Evolutionary conservation across 345 rosid genomes (phyloP), one percentile per base, ranked within the genome.

Genomic region (Ricinus communis): DNA sequence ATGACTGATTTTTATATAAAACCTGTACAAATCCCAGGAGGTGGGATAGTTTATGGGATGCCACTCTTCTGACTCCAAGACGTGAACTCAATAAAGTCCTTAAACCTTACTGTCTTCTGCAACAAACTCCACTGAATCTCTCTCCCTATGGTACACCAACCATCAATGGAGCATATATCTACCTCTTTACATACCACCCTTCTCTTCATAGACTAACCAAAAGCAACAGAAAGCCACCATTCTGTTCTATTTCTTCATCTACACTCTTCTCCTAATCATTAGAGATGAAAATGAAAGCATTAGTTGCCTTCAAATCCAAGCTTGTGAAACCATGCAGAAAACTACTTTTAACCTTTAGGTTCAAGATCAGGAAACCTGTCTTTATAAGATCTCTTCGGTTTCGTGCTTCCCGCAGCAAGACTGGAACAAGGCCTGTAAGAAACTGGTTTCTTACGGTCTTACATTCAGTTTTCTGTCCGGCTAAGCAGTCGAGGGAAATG

Each of bases 241-340:
- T 49, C 64, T 31, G 22, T 62, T 36, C 28, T 33, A 27, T 75
- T 80, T 36, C 85, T 79, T 71, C 68, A 65, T 58, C 19, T 14
- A 45, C 71, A 80, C 36, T 40, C 61, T 25, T 2, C 19, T 60
- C 5, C 7, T 47, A 30, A 78, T 74, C 78, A 63, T 77, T 73
- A 64, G 31, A 77, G 22, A 79, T 77, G 83, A 85, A 81, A 85
- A 69, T 81, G 79, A 88, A 87, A 77, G 71, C 85, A 82, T 79
- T 85, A 54, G 69, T 75, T 82, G 77, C 84, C 89, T 83, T 85
- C 69, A 82, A 63, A 81, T 73, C 85, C 76, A 88, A 85, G 89
- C 81, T 90, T 85, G 70, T 86, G 21, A 81, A 46, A 7, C 85
- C 84, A 73, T 85, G 82, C 82, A 87, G 57, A 71, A 82, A 79